phyloP scores from a whole-genome alignment of 805 yeast species.

The Candida jianshihensis region DNA sequence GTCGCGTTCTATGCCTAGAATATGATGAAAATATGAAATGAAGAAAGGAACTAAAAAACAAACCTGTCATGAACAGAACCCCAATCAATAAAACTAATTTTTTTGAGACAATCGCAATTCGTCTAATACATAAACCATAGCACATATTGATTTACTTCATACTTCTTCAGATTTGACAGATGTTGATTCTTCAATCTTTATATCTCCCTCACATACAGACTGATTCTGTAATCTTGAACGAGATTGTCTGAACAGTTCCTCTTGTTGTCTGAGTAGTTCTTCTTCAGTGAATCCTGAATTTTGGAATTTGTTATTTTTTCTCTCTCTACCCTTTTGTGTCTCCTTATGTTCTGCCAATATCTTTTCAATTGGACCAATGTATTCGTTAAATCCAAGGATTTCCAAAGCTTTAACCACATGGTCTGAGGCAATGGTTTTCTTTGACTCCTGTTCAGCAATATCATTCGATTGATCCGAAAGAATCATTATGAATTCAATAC shows the following conservation, averaged over 20 bases:
- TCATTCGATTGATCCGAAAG: constrained; percentile 90
- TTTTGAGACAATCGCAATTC: too few relatives aligned
- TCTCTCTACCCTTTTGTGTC: constrained; percentile 78
- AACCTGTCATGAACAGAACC: too few relatives aligned
- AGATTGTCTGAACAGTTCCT: constrained; percentile 78
- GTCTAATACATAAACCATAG: too few relatives aligned
- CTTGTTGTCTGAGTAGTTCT: constrained; percentile 86
- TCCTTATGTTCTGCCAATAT: constrained; percentile 85
- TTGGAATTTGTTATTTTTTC: constrained; percentile 87
- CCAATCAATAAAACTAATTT: too few relatives aligned
- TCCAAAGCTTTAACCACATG: constrained; percentile 87
- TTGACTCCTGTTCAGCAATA: constrained; percentile 92
- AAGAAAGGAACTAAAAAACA: too few relatives aligned
- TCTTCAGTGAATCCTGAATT: constrained; percentile 90
- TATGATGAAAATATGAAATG: too few relatives aligned
- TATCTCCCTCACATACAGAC: constrained; percentile 1
- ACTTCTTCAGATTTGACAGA: constrained; percentile 5
- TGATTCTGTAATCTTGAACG: constrained; percentile 51
- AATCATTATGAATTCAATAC: constrained; percentile 93
- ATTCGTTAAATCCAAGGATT: constrained; percentile 81
- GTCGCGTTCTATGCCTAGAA: too few relatives aligned
- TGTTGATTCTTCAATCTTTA: constrained; percentile 3
- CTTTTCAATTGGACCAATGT: constrained; percentile 73
- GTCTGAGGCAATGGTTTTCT: constrained; percentile 94
- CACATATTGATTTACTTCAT: neutral